Conservation (phyloP, 176 grass and related monocot species). For the Panicum miliaceum region DNA sequence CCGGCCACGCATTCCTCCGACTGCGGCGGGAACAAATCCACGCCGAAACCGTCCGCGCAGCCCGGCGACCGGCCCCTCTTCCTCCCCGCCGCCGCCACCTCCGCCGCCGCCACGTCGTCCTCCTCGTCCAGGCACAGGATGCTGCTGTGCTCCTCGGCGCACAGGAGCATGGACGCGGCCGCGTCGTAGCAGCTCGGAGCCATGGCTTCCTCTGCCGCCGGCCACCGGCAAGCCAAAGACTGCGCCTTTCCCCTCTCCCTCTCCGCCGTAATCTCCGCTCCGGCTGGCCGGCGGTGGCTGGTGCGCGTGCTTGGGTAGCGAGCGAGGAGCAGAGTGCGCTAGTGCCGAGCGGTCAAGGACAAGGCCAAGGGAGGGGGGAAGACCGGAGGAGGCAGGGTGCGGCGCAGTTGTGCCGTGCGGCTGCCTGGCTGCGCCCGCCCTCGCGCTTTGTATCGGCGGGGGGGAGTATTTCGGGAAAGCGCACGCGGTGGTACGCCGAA, state of each 20-base stretch:
- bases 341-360: constrained; percentile 30
- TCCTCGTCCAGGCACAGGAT: constrained; percentile 70
- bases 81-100: constrained; percentile 19
- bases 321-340: constrained; percentile 30
- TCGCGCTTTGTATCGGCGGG: constrained; percentile 41
- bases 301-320: constrained; percentile 29
- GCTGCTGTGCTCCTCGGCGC: constrained; percentile 83
- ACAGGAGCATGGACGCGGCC: constrained; percentile 75
- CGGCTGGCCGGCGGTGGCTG: constrained; percentile 18
- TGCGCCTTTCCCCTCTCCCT: not conserved
- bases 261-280: constrained; percentile 2
- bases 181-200: constrained; percentile 68
- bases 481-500: constrained; percentile 31
- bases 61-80: constrained; percentile 33
- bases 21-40: constrained; percentile 63
- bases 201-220: constrained; percentile 37
- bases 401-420: constrained; percentile 42
- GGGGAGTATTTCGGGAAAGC: constrained; percentile 53
- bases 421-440: not conserved
- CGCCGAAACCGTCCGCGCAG: constrained; percentile 41
- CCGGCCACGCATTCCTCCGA: constrained; percentile 68
- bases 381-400: not conserved
- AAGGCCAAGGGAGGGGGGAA: not conserved
- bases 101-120: constrained; percentile 18
- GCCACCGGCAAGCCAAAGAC: not conserved